Base-by-base conservation (phyloP, 177 flowering plant species). In the Vitis hybrid region DNA sequence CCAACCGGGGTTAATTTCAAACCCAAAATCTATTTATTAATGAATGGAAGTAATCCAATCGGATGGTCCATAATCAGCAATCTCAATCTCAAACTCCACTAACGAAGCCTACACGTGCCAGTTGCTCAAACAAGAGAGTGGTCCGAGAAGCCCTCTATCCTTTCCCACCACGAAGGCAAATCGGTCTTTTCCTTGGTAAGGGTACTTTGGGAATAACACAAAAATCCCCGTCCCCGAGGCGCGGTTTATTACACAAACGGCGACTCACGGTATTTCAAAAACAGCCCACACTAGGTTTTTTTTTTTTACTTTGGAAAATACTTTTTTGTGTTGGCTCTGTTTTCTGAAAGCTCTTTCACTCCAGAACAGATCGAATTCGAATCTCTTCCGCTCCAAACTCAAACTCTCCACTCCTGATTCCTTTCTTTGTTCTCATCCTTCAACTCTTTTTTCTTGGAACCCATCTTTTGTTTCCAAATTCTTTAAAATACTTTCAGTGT, bases 191-290 rank as follows among this genome's bases (percentile, higher is more conserved):
- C 27, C 27, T 24, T 35, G 46, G 46, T 7, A 41, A 61, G 64
- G 55, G 64, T 15, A 68, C 49, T 68, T 59, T 20, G 30, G 71
- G 54, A 12, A 68, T 14, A 6, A 35, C 46, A 11, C 10, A 11
- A 15, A 24, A 50, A 35, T 14, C 13, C 7, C 46, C 46, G 6
- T 5, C 46, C 32, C 12, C 24, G 8, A 52, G 65, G 68, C 75
- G 65, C 75, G 75, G 49, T 59, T 72, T 49, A 71, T 58, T 21
- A 71, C 65, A 30, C 68, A 50, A 71, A 64, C 74, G 63, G 63
- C 58, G 68, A 71, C 32, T 58, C 69, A 58, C 68, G 49, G 5
- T 13, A 50, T 59, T 59, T 11, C 27, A 24, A 59, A 59, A 48
- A 41, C 50, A 8, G n/a, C 4, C 17, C 9, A 15, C 9, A 63